Conservation (phyloP, 768 basidiomycete species). For the Omphalotus guepiniiformis region DNA sequence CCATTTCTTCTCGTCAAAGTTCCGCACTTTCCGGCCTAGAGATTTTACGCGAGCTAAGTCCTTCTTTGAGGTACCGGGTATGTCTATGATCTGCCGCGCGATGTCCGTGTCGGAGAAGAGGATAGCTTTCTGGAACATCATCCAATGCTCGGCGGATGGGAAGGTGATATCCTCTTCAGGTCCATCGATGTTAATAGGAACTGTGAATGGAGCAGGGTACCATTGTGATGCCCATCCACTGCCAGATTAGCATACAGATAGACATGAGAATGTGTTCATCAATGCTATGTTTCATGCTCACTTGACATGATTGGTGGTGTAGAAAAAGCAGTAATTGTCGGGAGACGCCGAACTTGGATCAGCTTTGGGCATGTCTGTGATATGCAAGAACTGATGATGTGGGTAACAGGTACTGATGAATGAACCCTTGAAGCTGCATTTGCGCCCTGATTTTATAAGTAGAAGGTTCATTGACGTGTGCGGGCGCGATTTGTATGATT, state of each 20-base stretch:
- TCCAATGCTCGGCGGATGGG: conserved; percentile 57
- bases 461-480: no score
- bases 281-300: no score
- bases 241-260: not conserved
- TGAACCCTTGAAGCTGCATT: no score
- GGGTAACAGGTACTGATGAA: no score
- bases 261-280: not conserved
- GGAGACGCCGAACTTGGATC: no score
- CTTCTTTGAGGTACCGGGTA: conserved; percentile 24
- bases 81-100: conserved; percentile 38
- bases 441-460: no score
- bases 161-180: conserved; percentile 32
- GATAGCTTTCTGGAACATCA: conserved; percentile 64
- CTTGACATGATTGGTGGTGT: no score
- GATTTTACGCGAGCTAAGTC: conserved; percentile 45
- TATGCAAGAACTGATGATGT: no score
- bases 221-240: conserved; percentile 50
- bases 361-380: no score
- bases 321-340: no score
- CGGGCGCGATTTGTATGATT: no score
- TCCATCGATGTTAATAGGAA: conserved; percentile 21
- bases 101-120: conserved; percentile 44
- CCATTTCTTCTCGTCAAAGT: conserved; percentile 50
- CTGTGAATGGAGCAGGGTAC: conserved; percentile 44
- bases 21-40: conserved; percentile 45